Evolutionary conservation across 192 early-diverging fungal genomes (phyloP).

Genomic region (Coemansia furcata): DNA sequence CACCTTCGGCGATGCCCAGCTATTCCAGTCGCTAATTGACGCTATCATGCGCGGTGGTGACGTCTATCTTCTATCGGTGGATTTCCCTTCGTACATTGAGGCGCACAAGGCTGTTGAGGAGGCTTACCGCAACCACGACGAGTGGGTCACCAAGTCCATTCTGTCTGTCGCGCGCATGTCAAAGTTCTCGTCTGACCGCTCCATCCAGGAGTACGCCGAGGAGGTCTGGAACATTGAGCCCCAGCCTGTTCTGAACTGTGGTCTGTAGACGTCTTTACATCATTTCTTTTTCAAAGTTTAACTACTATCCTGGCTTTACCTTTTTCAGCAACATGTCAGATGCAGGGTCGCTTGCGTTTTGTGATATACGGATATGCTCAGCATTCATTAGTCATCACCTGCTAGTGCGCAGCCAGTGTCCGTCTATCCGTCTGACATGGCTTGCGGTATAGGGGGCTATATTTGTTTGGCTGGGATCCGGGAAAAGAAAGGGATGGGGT

Average conservation of each 20-base stretch:
- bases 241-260: constrained; percentile 30
- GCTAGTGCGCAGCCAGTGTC: neutral
- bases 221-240: constrained; percentile 87
- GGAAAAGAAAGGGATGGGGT: neutral
- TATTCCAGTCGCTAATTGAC: constrained; percentile 77
- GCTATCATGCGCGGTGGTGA: constrained; percentile 82
- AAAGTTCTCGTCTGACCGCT: constrained; percentile 86
- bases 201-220: constrained; percentile 92
- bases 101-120: constrained; percentile 62
- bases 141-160: constrained; percentile 90
- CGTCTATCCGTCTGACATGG: neutral
- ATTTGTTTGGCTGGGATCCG: neutral
- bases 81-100: constrained; percentile 75
- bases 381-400: neutral
- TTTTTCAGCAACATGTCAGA: neutral
- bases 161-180: constrained; percentile 89
- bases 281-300: neutral
- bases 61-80: constrained; percentile 63
- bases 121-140: constrained; percentile 77
- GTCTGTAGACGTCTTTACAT: constrained; percentile 1
- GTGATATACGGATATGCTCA: neutral
- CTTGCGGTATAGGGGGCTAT: neutral
- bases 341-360: neutral
- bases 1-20: constrained; percentile 76
- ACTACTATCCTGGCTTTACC: neutral